Evolutionary conservation across 106 monocot genomes (phyloP).

Genomic region (Dendrobium officinale): DNA sequence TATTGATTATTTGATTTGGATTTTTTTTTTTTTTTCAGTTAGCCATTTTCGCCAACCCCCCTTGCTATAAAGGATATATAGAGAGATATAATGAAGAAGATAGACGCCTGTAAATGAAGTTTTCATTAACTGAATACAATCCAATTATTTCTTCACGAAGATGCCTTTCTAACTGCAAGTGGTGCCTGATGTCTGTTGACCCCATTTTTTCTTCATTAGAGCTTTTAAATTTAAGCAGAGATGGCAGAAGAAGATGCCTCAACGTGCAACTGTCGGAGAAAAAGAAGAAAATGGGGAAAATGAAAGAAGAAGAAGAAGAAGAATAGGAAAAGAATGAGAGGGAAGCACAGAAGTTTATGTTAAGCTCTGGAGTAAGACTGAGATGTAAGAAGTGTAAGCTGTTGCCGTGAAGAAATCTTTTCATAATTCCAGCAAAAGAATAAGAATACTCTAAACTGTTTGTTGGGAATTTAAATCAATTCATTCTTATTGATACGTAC

Average conservation of each 20-base stretch:
- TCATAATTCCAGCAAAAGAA: too few species aligned
- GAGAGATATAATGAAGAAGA: too few species aligned
- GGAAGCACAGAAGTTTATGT: background rate
- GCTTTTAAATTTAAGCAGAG: background rate
- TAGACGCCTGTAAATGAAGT: too few species aligned
- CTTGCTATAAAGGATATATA: too few species aligned
- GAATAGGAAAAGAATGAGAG: background rate
- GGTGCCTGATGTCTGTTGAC: background rate
- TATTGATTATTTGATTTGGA: too few species aligned
- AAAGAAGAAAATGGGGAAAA: background rate
- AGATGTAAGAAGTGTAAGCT: background rate
- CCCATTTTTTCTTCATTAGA: background rate
- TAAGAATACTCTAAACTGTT: too few species aligned
- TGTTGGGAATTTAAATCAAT: too few species aligned
- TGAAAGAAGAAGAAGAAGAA: background rate
- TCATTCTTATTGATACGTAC: too few species aligned
- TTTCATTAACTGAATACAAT: too few species aligned
- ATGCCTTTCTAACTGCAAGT: background rate
- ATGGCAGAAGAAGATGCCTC: conserved; percentile 4
- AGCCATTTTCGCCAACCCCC: too few species aligned
- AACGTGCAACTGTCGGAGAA: background rate
- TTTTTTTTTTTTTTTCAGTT: too few species aligned
- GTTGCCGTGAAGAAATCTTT: background rate
- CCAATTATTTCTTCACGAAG: background rate
- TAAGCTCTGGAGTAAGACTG: background rate